Conservation (phyloP, 139 green algal genomes). For the Tetraselmis chui region DNA sequence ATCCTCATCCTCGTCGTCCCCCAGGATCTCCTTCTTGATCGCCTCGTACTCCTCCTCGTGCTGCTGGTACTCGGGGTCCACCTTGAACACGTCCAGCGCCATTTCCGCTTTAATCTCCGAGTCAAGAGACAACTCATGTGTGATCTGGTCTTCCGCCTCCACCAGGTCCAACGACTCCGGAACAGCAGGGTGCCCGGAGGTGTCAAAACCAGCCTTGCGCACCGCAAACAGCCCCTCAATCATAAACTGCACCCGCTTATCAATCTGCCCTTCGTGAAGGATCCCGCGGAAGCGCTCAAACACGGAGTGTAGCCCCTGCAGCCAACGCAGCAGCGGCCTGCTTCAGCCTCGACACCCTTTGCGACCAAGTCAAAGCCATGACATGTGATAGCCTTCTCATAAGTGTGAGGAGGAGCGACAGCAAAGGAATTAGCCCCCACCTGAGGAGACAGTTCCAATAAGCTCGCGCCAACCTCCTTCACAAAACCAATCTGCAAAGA, state of each 20-base stretch:
- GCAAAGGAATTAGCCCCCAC: conserved; percentile 35
- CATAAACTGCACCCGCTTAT: conserved; percentile 85
- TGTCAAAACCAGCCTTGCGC: conserved; percentile 76
- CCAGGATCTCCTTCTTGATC: conserved; percentile 83
- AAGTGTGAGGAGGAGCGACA: conserved; percentile 10
- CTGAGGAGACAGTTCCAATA: conserved; percentile 58
- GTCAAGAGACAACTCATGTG: conserved; percentile 81
- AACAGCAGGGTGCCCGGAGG: conserved; percentile 53
- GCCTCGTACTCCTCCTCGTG: conserved; percentile 77
- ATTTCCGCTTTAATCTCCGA: conserved; percentile 58
- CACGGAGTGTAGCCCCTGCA: conserved; percentile 33
- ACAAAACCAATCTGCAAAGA: conserved; percentile 25
- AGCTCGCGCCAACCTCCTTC: conserved; percentile 64
- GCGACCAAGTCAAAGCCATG: too few species aligned
- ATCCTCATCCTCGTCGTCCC: conserved; percentile 52
- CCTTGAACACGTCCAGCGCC: conserved; percentile 85
- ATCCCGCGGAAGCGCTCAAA: conserved; percentile 88
- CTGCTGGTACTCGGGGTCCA: conserved; percentile 66
- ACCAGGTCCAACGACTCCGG: conserved; percentile 84
- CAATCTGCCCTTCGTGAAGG: conserved; percentile 83
- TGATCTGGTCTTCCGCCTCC: conserved; percentile 93
- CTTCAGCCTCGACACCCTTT: too few species aligned
- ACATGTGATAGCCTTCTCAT: too few species aligned
- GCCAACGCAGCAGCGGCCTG: too few species aligned
- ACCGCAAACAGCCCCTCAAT: conserved; percentile 91